These are phyloP conservation scores for Globisporangium polare DNA, from an alignment of 352 stramenopile species.

Conservation along the genomic window DNA sequence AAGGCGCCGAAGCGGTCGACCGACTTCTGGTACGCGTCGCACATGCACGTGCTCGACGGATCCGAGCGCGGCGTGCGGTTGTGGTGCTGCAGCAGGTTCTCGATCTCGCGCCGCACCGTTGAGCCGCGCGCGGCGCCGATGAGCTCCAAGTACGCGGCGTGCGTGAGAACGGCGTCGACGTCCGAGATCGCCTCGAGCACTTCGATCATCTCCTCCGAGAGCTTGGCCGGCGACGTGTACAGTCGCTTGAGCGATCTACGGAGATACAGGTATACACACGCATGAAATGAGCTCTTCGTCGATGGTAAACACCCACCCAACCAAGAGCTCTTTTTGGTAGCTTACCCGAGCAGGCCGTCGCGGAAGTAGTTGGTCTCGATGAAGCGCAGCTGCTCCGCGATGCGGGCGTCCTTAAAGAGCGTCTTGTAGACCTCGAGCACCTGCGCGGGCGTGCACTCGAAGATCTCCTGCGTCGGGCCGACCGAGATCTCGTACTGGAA, in stretches of 20 bases:
- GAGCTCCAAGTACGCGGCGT: constrained; percentile 50
- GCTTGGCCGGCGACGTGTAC: constrained; percentile 48
- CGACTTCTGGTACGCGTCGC: constrained; percentile 62
- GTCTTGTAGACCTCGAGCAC: constrained; percentile 58
- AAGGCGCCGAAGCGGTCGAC: constrained; percentile 68
- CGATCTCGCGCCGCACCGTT: constrained; percentile 48
- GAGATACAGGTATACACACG: neutral
- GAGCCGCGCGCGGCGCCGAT: constrained; percentile 56
- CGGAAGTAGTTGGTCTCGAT: constrained; percentile 71
- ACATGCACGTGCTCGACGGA: constrained; percentile 48
- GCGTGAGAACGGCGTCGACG: constrained; percentile 60
- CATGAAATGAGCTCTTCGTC: neutral
- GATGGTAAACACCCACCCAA: neutral
- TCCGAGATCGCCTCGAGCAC: constrained; percentile 73
- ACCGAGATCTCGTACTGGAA: constrained; percentile 75
- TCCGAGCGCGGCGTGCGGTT: constrained; percentile 24
- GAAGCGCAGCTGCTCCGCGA: constrained; percentile 52
- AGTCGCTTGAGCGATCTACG: constrained; percentile 51
- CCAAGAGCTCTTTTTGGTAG: neutral
- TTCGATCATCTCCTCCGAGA: constrained; percentile 65
- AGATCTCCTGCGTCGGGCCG: constrained; percentile 45
- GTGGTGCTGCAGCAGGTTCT: constrained; percentile 53
- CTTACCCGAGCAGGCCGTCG: constrained; percentile 45
- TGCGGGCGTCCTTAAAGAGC: constrained; percentile 39
- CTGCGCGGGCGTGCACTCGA: constrained; percentile 58